Conservation (phyloP, 2,329 filamentous ascomycete genomes). For the Phaeosphaeria sp. region DNA sequence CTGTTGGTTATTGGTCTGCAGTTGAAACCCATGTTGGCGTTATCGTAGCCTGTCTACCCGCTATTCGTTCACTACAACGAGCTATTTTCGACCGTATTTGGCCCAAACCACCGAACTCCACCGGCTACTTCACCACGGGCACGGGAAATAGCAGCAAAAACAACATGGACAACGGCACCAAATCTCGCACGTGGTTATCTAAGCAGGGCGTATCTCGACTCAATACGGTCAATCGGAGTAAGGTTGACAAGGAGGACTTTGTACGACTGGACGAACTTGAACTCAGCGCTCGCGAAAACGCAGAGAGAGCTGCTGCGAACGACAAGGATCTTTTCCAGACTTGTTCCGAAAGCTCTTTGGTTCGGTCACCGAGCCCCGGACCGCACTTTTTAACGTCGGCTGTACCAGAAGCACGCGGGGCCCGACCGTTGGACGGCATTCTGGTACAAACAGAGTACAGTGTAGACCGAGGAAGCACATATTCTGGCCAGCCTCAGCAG, state of each 20-base stretch:
- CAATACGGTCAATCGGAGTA: neutral
- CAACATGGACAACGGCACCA: neutral
- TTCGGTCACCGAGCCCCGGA: conserved; percentile 1
- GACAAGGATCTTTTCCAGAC: neutral
- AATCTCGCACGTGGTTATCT: neutral
- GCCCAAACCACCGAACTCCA: conserved; percentile 1
- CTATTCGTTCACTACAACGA: conserved; percentile 25
- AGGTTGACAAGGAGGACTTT: conserved; percentile 6
- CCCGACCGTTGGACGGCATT: neutral
- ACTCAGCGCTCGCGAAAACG: neutral
- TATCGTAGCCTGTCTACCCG: conserved; percentile 34
- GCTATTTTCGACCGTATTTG: conserved; percentile 6
- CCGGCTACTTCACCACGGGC: neutral
- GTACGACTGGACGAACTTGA: conserved; percentile 5
- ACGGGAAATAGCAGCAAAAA: neutral
- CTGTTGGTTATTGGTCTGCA: conserved; percentile 35
- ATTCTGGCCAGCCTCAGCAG: neutral
- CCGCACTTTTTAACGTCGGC: neutral
- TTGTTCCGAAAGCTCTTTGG: neutral
- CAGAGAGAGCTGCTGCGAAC: neutral
- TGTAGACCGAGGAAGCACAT: neutral
- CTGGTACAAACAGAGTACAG: conserved; percentile 4
- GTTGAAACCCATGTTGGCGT: conserved; percentile 37
- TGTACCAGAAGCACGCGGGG: neutral
- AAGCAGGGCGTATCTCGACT: conserved; percentile 2